Evolutionary conservation across 106 monocot species (phyloP).

Genomic region (Dactylorhiza incarnata): DNA sequence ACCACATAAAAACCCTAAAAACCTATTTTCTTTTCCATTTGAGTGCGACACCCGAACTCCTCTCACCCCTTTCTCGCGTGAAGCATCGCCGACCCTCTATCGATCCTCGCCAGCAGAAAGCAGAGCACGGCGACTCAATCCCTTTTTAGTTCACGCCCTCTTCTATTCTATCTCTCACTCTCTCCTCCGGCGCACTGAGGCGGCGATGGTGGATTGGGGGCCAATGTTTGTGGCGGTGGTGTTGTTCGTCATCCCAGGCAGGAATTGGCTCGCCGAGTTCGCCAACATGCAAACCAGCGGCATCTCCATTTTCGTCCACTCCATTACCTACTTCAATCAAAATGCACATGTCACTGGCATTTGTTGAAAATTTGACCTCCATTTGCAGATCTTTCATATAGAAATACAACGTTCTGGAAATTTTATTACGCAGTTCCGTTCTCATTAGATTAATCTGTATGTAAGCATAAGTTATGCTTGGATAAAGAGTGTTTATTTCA

Average conservation of each 20-base stretch:
- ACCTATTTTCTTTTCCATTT: no score
- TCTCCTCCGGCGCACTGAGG: background rate
- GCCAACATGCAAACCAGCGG: slow-evolving; percentile 20
- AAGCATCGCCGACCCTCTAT: no score
- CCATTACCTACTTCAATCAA: background rate
- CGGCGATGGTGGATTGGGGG: slow-evolving; percentile 24
- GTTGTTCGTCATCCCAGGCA: slow-evolving; percentile 28
- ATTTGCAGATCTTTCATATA: background rate
- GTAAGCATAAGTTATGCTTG: background rate
- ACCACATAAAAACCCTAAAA: no score
- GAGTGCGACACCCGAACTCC: no score
- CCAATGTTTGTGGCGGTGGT: slow-evolving; percentile 20
- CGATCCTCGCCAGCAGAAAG: no score
- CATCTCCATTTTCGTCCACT: slow-evolving; percentile 6
- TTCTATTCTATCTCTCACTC: no score
- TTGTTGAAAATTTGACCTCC: no score
- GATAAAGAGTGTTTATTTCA: no score
- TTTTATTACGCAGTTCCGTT: background rate
- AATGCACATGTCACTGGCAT: background rate
- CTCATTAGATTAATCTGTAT: background rate
- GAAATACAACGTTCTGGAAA: background rate
- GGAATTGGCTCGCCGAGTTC: slow-evolving; percentile 22
- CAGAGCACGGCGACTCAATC: no score
- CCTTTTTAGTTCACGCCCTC: no score
- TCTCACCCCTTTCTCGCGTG: no score